A percentile compares a stretch with the other conserved stretches of the same genome.
phyloP scores from a whole-genome alignment of 768 basidiomycete genomes.

The Trametes cinnabarina region DNA sequence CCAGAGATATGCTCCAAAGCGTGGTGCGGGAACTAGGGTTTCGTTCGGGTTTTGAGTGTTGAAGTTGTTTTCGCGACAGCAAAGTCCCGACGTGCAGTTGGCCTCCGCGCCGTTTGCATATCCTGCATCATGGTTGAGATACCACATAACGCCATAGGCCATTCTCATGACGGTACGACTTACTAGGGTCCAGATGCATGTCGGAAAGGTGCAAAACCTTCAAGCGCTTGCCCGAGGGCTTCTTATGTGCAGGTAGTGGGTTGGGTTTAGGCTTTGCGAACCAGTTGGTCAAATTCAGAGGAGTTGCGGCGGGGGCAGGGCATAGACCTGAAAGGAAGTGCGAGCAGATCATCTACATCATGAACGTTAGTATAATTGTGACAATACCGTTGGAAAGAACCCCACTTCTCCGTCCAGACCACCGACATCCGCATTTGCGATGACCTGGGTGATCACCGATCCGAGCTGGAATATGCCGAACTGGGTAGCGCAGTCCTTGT shows the following conservation, averaged over 20 bases:
- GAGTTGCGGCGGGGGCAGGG: conserved; percentile 52
- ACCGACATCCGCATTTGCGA: conserved; percentile 67
- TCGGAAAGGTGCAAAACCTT: conserved; percentile 80
- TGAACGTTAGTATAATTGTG: too few species aligned
- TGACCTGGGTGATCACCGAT: conserved; percentile 64
- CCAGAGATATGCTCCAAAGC: conserved; percentile 67
- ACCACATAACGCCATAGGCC: background rate
- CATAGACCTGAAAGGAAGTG: conserved; percentile 50
- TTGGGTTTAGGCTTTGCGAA: conserved; percentile 77
- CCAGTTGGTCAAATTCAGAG: conserved; percentile 65
- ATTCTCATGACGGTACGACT: conserved; percentile 16
- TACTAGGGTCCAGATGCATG: conserved; percentile 73
- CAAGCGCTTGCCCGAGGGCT: conserved; percentile 60
- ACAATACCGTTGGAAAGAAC: background rate
- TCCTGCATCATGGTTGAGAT: conserved; percentile 37
- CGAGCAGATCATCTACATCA: conserved; percentile 10
- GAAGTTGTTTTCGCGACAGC: conserved; percentile 58
- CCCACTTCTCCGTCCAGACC: conserved; percentile 72
- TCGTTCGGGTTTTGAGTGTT: conserved; percentile 50
- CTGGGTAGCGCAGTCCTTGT: conserved; percentile 42
- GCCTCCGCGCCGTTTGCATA: conserved; percentile 69
- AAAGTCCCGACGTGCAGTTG: conserved; percentile 65
- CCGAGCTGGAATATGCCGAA: conserved; percentile 52
- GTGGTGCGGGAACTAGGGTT: conserved; percentile 58
- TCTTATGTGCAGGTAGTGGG: conserved; percentile 56